phyloP scores from a whole-genome alignment of 2,329 filamentous ascomycete genomes.

The Colletotrichum musicola region DNA sequence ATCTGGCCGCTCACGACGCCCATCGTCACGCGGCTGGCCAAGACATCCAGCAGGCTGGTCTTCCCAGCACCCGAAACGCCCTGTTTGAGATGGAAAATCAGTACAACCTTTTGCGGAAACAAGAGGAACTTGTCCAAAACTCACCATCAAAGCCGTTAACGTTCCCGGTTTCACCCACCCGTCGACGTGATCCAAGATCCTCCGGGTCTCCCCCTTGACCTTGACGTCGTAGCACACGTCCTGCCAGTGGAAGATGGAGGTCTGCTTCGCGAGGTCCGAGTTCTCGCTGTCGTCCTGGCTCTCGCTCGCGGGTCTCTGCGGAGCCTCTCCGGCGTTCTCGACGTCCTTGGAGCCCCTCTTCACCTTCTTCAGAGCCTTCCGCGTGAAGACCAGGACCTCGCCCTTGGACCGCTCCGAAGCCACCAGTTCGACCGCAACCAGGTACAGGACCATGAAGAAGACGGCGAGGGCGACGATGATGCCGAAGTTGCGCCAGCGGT shows the following conservation, averaged over 20 bases:
- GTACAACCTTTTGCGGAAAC: no score
- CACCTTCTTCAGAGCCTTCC: constrained; percentile 47
- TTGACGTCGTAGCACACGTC: constrained; percentile 78
- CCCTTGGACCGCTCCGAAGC: constrained; percentile 68
- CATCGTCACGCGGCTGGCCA: constrained; percentile 76
- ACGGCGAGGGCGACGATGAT: constrained; percentile 66
- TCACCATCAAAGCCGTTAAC: constrained; percentile 72
- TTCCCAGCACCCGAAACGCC: constrained; percentile 37
- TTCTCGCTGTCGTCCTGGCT: constrained; percentile 6
- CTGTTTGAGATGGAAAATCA: not conserved
- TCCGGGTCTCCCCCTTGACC: constrained; percentile 70
- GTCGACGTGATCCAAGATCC: constrained; percentile 75
- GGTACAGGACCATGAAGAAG: constrained; percentile 61
- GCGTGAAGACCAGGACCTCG: constrained; percentile 71
- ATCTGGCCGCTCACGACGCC: constrained; percentile 76
- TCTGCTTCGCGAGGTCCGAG: constrained; percentile 56
- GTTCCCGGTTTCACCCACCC: constrained; percentile 79
- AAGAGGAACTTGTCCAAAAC: constrained; percentile 73
- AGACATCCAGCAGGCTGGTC: constrained; percentile 71
- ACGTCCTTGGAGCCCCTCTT: not conserved
- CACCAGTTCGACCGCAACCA: constrained; percentile 61
- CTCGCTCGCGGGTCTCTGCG: not conserved
- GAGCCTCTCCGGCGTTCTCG: not conserved
- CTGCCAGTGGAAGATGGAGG: constrained; percentile 76
- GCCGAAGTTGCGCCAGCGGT: constrained; percentile 68